Conservation (phyloP, 352 stramenopile genomes). For the Phytophthora pinifolia region DNA sequence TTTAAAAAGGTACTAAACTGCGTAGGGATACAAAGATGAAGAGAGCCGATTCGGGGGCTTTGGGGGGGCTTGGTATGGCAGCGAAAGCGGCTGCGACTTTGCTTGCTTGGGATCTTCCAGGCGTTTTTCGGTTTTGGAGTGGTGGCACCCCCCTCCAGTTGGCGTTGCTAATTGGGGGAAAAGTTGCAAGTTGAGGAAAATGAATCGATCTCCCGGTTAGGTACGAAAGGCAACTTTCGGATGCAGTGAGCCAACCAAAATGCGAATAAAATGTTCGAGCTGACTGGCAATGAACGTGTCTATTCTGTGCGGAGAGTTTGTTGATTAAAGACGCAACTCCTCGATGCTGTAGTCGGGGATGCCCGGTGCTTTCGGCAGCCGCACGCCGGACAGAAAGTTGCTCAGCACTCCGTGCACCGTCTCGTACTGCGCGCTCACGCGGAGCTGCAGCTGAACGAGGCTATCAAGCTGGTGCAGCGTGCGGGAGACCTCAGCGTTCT, state of each 20-base stretch:
- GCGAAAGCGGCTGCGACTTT: neutral
- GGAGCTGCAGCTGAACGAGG: conserved; percentile 59
- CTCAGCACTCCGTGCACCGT: conserved; percentile 70
- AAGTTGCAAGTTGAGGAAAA: neutral
- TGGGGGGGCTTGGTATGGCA: neutral
- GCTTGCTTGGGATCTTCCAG: conserved; percentile 27
- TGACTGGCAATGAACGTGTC: conserved; percentile 16
- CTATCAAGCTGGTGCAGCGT: conserved; percentile 52
- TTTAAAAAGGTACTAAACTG: conserved; percentile 18
- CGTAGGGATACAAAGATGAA: conserved; percentile 19
- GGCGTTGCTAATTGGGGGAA: conserved; percentile 10
- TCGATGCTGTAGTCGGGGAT: conserved; percentile 82
- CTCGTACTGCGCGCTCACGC: conserved; percentile 60
- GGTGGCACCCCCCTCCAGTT: conserved; percentile 7
- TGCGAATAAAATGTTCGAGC: too few species aligned
- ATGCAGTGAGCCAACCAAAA: conserved; percentile 7
- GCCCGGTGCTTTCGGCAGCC: conserved; percentile 58
- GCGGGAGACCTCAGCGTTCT: conserved; percentile 38
- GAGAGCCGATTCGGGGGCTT: conserved; percentile 11
- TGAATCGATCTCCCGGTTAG: too few species aligned
- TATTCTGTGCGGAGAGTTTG: conserved; percentile 22
- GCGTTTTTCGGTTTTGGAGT: conserved; percentile 23
- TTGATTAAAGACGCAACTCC: conserved; percentile 59
- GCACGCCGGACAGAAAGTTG: conserved; percentile 78
- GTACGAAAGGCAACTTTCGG: too few species aligned